Conservation (phyloP, 305 asterid species). For the Petunia hybrid region DNA sequence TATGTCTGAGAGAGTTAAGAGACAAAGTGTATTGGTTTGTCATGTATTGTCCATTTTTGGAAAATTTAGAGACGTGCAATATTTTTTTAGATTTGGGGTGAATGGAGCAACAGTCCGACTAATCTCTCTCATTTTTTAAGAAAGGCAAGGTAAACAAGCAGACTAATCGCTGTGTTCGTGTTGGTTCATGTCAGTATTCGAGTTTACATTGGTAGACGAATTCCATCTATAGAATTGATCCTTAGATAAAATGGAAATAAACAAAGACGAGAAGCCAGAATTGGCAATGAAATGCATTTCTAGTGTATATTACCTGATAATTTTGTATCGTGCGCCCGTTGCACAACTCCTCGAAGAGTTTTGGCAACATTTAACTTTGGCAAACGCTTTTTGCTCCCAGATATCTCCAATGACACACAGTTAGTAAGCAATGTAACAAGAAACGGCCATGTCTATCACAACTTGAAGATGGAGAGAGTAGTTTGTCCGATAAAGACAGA, state of each 20-base stretch:
- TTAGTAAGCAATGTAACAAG: constrained; percentile 69
- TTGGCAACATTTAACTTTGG: constrained; percentile 78
- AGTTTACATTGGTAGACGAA: background rate
- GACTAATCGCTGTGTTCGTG: background rate
- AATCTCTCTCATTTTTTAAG: background rate
- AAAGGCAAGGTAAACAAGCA: background rate
- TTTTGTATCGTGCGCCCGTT: constrained; percentile 77
- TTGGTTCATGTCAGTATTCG: background rate
- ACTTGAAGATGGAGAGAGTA: too few species aligned
- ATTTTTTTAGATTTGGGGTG: background rate
- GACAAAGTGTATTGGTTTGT: constrained; percentile 5
- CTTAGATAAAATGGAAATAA: background rate
- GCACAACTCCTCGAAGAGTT: constrained; percentile 82
- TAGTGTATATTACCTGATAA: constrained; percentile 52
- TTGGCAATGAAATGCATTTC: background rate
- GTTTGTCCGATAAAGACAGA: too few species aligned
- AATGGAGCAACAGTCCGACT: background rate
- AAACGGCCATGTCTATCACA: constrained; percentile 96
- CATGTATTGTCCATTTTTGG: background rate
- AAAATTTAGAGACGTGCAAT: background rate
- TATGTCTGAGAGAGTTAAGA: background rate
- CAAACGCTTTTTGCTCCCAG: constrained; percentile 73
- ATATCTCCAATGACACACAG: constrained; percentile 79
- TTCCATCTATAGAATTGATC: constrained; percentile 15
- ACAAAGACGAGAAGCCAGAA: background rate